Evolutionary conservation across 192 early-diverging fungal genomes (phyloP).

Genomic region (Coemansia javaensis): DNA sequence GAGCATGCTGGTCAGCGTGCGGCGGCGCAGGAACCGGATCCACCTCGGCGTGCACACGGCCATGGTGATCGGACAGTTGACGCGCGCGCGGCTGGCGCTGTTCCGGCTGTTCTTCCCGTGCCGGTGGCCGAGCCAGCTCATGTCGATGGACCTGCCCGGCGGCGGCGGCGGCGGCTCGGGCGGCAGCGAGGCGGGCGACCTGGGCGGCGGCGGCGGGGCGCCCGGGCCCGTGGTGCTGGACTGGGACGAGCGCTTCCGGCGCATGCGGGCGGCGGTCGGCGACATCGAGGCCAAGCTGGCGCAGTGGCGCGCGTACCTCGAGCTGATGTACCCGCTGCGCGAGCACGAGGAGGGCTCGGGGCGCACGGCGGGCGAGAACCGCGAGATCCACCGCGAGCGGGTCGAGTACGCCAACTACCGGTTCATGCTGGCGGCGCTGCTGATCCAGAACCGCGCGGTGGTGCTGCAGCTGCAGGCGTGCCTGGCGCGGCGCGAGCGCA

Average conservation of each 20-base stretch:
- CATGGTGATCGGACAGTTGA: conserved; percentile 47
- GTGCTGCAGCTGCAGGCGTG: conserved; percentile 52
- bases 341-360: conserved; percentile 43
- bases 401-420: conserved; percentile 50
- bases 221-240: conserved; percentile 35
- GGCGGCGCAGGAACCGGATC: conserved; percentile 47
- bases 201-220: conserved; percentile 41
- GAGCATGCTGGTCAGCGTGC: conserved; percentile 46
- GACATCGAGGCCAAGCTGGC: conserved; percentile 48
- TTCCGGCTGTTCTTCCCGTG: conserved; percentile 50
- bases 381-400: conserved; percentile 36
- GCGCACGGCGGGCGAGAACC: conserved; percentile 22
- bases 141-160: conserved; percentile 22
- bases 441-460: conserved; percentile 38
- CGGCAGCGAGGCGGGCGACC: conserved; percentile 13
- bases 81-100: conserved; percentile 43
- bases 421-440: conserved; percentile 38
- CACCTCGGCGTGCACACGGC: conserved; percentile 48
- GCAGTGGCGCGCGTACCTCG: conserved; percentile 51
- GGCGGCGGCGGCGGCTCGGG: too few relatives aligned
- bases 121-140: conserved; percentile 50
- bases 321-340: conserved; percentile 48
- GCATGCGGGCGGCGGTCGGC: conserved; percentile 27
- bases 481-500: conserved; percentile 47
- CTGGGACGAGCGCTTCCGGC: conserved; percentile 52